These are phyloP conservation scores for Fusarium sp. DNA, from an alignment of 2,329 filamentous ascomycete genomes.

Conservation along the genomic window DNA sequence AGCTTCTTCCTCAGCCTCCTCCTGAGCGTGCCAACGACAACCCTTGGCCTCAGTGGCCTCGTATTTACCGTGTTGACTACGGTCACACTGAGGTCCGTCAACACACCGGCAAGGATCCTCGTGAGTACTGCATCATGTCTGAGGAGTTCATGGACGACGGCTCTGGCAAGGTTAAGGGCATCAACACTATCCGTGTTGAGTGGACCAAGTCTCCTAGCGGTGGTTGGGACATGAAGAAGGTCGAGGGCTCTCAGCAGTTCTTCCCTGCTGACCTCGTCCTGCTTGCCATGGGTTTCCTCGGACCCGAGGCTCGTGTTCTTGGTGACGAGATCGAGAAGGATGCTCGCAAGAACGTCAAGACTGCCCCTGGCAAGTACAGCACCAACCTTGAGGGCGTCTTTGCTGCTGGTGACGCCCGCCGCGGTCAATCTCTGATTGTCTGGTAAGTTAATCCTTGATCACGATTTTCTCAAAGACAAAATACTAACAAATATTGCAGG, in stretches of 20 bases:
- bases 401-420: conserved; percentile 93
- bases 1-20: conserved; percentile 91
- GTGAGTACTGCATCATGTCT: conserved; percentile 98
- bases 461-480: not conserved
- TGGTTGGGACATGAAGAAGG: conserved; percentile 98
- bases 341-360: conserved; percentile 95
- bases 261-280: conserved; percentile 96
- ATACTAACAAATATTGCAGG: conserved; percentile 57
- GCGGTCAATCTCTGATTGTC: conserved; percentile 94
- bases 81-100: conserved; percentile 96
- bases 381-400: conserved; percentile 92
- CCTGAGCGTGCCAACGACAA: conserved; percentile 92
- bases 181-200: conserved; percentile 94
- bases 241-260: conserved; percentile 92
- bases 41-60: conserved; percentile 98
- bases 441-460: conserved; percentile 72
- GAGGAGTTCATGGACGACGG: conserved; percentile 96
- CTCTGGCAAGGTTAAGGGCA: conserved; percentile 88
- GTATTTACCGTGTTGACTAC: conserved; percentile 98
- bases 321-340: conserved; percentile 93
- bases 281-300: conserved; percentile 96
- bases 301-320: conserved; percentile 88
- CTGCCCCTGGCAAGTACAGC: conserved; percentile 84
- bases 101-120: conserved; percentile 94
- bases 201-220: conserved; percentile 92